Base-by-base conservation (phyloP, 306 rosid genomes). In the Luffa acutangula region DNA sequence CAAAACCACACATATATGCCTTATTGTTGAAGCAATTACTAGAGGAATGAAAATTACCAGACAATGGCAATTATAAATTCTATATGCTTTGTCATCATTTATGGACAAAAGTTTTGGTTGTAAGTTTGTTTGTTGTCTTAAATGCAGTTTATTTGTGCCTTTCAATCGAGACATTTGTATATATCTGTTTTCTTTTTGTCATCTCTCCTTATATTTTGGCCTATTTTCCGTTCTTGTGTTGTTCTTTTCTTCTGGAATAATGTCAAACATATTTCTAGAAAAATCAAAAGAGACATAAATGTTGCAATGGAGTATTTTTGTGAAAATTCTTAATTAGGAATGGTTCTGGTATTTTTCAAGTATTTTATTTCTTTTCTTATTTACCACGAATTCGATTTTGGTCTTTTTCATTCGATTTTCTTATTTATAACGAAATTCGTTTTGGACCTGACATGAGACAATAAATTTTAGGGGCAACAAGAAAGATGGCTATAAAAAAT, bases 1-100 rank as follows among this genome's bases (percentile, higher is more conserved):
- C 0, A 71, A 43, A 46, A 21, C 76, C 76, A 71, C 76, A 71
- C 0, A 21, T 43, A 71, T 46, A 45, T 71, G 76, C 76, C 76
- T 46, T 71, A 21, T 71, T 45, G 76, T 71, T 21, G 76, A 71
- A 71, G 76, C 76, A 71, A 71, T 71, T 71, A 43, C 41, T 46
- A 45, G 11, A 45, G 11, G 56, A 45, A 46, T 25, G 76, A 71
- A 45, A 71, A 14, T 10, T 45, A 71, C n/a, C 14, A 71, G 13
- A 71, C 76, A 45, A 45, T 71, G 57, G 20, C 12, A 39, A 71
- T 21, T 71, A 4, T 12, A 45, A 71, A 71, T 71, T 12, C 20
- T 45, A 45, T 71, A 45, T 71, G 76, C 56, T 45, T 71, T 71
- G 76, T 71, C 57, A 71, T 71, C 76, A 46, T 45, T 10, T 45